Percentiles rank a stretch among this genome's conserved stretches.
These are phyloP conservation scores for Taxillus chinensis DNA, from an alignment of 164 flowering plant genomes.

Conservation along the genomic window DNA sequence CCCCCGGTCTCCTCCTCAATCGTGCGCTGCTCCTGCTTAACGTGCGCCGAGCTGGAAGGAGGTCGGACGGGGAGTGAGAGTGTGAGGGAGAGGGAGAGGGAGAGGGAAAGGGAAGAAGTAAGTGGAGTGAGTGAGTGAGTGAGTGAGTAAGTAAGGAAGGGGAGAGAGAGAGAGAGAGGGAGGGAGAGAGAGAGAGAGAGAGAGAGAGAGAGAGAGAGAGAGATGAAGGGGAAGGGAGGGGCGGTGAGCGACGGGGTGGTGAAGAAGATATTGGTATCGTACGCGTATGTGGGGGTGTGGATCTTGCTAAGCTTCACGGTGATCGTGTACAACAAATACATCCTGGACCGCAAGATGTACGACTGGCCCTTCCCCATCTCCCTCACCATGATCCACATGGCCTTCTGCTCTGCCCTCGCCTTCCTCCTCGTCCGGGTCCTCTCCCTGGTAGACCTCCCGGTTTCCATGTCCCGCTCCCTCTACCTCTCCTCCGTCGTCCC, in stretches of 20 bases:
- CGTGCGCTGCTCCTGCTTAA: no score
- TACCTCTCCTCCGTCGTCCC: slow-evolving; percentile 45
- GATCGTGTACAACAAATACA: slow-evolving; percentile 48
- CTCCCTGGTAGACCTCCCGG: slow-evolving; percentile 35
- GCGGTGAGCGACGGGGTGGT: slow-evolving; percentile 26
- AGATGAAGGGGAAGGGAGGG: neutral
- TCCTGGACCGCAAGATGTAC: slow-evolving; percentile 48
- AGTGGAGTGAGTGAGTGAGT: no score
- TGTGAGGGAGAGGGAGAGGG: neutral
- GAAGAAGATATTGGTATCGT: slow-evolving; percentile 37
- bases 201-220: neutral
- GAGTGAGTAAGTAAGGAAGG: no score
- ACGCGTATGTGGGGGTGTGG: slow-evolving; percentile 41
- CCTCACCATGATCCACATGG: slow-evolving; percentile 50
- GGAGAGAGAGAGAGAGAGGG: no score
- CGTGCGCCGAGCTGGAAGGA: no score
- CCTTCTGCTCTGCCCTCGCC: slow-evolving; percentile 40
- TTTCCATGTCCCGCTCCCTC: slow-evolving; percentile 31
- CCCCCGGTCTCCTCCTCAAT: no score
- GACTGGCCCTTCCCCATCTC: slow-evolving; percentile 45
- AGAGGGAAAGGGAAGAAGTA: neutral
- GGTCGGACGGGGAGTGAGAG: no score
- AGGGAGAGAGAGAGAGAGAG: no score
- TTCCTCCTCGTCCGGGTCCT: slow-evolving; percentile 34
- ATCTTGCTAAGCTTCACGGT: slow-evolving; percentile 53